Conservation (phyloP, 2,329 filamentous ascomycete species). For the Colletotrichum sp. region DNA sequence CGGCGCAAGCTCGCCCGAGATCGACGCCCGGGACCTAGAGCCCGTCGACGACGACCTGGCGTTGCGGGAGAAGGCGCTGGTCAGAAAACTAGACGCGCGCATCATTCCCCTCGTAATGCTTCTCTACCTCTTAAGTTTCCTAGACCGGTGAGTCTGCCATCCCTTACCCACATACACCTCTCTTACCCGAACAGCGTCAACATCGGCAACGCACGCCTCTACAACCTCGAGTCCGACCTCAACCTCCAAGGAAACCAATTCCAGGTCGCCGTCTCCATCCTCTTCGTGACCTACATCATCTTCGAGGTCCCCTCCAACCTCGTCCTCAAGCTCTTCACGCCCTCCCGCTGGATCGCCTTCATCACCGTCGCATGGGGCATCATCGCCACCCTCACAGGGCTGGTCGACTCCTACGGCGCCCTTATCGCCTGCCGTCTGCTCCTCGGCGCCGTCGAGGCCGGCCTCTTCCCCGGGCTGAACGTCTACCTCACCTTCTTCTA, state of each 20-base stretch:
- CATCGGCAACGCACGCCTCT: constrained; percentile 72
- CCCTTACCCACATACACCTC: not conserved
- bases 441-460: constrained; percentile 72
- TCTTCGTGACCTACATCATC: constrained; percentile 68
- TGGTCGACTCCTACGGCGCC: constrained; percentile 68
- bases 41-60: constrained; percentile 8
- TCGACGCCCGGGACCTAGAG: not conserved
- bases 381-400: constrained; percentile 72
- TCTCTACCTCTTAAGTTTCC: constrained; percentile 76
- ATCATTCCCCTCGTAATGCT: constrained; percentile 72
- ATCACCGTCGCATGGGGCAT: constrained; percentile 71
- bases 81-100: constrained; percentile 68
- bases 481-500: constrained; percentile 80
- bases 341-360: constrained; percentile 67
- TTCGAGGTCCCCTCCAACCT: constrained; percentile 72
- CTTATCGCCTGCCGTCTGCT: constrained; percentile 73
- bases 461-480: constrained; percentile 72
- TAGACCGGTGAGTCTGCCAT: constrained; percentile 63
- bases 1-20: not conserved
- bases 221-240: constrained; percentile 68
- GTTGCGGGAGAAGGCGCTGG: constrained; percentile 56
- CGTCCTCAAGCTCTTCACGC: constrained; percentile 66
- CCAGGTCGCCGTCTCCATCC: constrained; percentile 69
- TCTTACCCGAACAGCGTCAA: not conserved
- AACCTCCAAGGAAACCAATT: constrained; percentile 70